Conservation (phyloP, 176 grass and related monocot species). For the Oryza nivara region DNA sequence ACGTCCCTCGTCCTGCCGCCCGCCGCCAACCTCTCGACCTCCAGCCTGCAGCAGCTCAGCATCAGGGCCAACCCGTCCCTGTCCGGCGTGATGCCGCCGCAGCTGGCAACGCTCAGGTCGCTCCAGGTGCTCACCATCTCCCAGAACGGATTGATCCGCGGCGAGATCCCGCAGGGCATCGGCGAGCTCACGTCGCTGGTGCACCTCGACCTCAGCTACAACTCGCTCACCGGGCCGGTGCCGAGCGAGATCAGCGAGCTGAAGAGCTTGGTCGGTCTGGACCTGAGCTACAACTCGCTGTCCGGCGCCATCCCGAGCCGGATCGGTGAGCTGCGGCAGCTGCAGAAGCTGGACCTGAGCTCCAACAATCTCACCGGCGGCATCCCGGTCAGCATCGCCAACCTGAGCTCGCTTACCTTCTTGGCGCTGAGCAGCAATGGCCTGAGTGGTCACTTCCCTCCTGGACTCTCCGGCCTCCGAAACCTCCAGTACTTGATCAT, state of each 20-base stretch:
- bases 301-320: slow-evolving; percentile 63
- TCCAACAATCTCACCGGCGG: slow-evolving; percentile 68
- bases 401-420: slow-evolving; percentile 70
- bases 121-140: slow-evolving; percentile 91
- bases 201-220: slow-evolving; percentile 96
- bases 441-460: slow-evolving; percentile 59
- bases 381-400: slow-evolving; percentile 55
- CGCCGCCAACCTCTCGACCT: slow-evolving; percentile 48
- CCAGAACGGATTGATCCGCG: slow-evolving; percentile 69
- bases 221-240: slow-evolving; percentile 60
- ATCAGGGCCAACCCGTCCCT: slow-evolving; percentile 73
- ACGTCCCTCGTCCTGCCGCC: slow-evolving; percentile 57
- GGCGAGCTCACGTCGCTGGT: slow-evolving; percentile 60
- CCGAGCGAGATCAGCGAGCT: slow-evolving; percentile 59
- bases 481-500: slow-evolving; percentile 93
- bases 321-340: slow-evolving; percentile 67
- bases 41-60: slow-evolving; percentile 80
- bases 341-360: slow-evolving; percentile 97
- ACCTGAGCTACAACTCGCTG: slow-evolving; percentile 89
- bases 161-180: slow-evolving; percentile 65
- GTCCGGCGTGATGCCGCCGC: slow-evolving; percentile 58
- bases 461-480: slow-evolving; percentile 53
- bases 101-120: slow-evolving; percentile 52
- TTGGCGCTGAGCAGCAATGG: slow-evolving; percentile 76
- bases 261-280: slow-evolving; percentile 59